These are phyloP conservation scores for Colletotrichum godetiae DNA, from an alignment of 2,329 filamentous ascomycete species.

Conservation along the genomic window DNA sequence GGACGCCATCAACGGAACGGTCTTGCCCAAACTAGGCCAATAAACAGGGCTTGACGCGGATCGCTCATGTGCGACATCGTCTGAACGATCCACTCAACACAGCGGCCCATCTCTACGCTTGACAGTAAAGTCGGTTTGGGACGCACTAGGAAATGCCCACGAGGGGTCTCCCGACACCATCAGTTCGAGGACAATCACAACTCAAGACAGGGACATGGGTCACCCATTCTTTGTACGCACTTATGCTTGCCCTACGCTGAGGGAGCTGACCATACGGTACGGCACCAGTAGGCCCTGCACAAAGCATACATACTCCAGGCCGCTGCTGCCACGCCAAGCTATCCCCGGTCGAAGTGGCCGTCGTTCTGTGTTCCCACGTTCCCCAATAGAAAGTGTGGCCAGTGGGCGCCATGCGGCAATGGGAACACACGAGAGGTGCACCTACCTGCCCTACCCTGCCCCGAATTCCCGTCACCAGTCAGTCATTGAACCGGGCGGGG, in stretches of 20 bases:
- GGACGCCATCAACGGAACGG: slow-evolving; percentile 7
- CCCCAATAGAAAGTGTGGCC: slow-evolving; percentile 19
- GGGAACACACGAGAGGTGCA: slow-evolving; percentile 28
- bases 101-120: slow-evolving; percentile 20
- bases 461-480: slow-evolving; percentile 15
- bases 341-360: slow-evolving; percentile 15
- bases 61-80: slow-evolving; percentile 35
- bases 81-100: slow-evolving; percentile 27
- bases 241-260: slow-evolving; percentile 10
- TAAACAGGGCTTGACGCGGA: slow-evolving; percentile 25
- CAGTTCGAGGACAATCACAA: slow-evolving; percentile 16
- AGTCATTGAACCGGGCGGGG: slow-evolving; percentile 14
- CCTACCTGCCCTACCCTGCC: slow-evolving; percentile 17
- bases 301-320: neutral
- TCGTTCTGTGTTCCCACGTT: slow-evolving; percentile 23
- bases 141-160: slow-evolving; percentile 19
- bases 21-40: slow-evolving; percentile 30
- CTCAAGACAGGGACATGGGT: slow-evolving; percentile 11
- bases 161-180: slow-evolving; percentile 20
- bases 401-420: slow-evolving; percentile 26
- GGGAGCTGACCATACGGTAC: slow-evolving; percentile 1
- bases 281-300: slow-evolving; percentile 11
- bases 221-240: slow-evolving; percentile 2
- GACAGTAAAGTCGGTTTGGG: slow-evolving; percentile 8
- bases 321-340: slow-evolving; percentile 13